phyloP scores from a whole-genome alignment of 306 rosid genomes.

The Fagus sylvatica region DNA sequence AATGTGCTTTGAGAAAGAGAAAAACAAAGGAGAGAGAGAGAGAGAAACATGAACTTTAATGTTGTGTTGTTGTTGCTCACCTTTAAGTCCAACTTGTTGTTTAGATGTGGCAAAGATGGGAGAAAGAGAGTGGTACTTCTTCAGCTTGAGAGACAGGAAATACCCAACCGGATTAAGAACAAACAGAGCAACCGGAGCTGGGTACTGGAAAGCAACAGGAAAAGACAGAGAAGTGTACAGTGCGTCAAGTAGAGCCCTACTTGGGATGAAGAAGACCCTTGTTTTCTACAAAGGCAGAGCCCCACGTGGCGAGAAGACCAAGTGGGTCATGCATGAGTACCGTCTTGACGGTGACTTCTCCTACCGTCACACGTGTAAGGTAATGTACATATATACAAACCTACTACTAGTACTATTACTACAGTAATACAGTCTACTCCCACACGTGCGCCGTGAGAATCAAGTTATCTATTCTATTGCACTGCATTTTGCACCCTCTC shows the following conservation, averaged over 20 bases:
- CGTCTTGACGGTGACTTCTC: slow-evolving; percentile 64
- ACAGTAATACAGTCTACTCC: background rate
- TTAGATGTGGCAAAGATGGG: slow-evolving; percentile 80
- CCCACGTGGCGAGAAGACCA: slow-evolving; percentile 77
- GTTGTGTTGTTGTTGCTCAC: background rate
- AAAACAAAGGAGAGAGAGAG: background rate
- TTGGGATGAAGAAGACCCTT: slow-evolving; percentile 87
- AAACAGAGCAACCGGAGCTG: slow-evolving; percentile 76
- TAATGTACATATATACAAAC: slow-evolving; percentile 6
- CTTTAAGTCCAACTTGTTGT: background rate
- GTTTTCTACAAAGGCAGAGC: slow-evolving; percentile 90
- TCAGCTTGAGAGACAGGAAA: slow-evolving; percentile 75
- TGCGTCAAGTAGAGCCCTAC: slow-evolving; percentile 33
- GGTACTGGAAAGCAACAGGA: slow-evolving; percentile 92
- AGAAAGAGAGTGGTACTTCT: slow-evolving; percentile 78
- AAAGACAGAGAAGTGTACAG: slow-evolving; percentile 64
- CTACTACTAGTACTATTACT: background rate
- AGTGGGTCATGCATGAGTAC: slow-evolving; percentile 95
- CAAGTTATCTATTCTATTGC: background rate
- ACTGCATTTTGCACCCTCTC: background rate
- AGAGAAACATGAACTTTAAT: background rate
- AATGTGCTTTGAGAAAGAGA: background rate
- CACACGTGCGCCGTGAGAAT: slow-evolving; percentile 11
- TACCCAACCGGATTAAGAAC: slow-evolving; percentile 80
- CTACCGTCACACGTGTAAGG: slow-evolving; percentile 48